Base-by-base conservation (phyloP, 2,329 filamentous ascomycete genomes). In the Epichloe brachyelytri region DNA sequence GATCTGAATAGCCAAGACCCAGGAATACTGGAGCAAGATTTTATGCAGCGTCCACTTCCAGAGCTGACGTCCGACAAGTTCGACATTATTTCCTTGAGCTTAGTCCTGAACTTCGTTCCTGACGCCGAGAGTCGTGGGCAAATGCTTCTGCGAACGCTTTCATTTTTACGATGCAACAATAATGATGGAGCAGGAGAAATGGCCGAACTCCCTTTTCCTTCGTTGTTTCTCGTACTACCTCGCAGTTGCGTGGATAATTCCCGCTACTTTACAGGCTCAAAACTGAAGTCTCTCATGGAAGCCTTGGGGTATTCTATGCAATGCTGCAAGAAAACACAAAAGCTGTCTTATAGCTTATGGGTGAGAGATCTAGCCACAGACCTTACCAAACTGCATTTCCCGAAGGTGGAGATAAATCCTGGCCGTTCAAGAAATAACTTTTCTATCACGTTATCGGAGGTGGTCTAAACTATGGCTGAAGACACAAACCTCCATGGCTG, bases 71-170 rank as follows among this genome's bases (percentile, higher is more conserved):
- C 70, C 0, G 82, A 89, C 40, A 73, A 72, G 20, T 97, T 97
- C 63, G 88, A 98, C 63, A 79, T 97, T 48, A 84, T 98, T 60
- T 95, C 89, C 47, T 73, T 98, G 22, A 95, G 89, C 8, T 72
- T 98, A 49, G 93, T 98, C 5, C 74, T 98, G 55, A 98, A 98
- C 66, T 98, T 89, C 62, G 90, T 97, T 3, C 87, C 91, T 0
- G 83, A 90, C 58, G 77, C 88, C 3, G 69, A 70, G 34, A 78
- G 75, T 4, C 78, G 90, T 59, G 93, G 93, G 2, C 79, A 86
- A 52, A 98, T 98, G 93, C 77, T 98, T 49, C 74, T 78, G 49
- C 79, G 86, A 40, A 89, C 85, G 36, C 74, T 84, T 14, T 68
- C 78, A 19, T 95, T 95, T 62, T 70, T 95, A 43, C 77, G 68